Percentiles rank a stretch among this genome's conserved stretches.
Conservation (phyloP, 805 yeast species). For the Candida manassasensis region DNA sequence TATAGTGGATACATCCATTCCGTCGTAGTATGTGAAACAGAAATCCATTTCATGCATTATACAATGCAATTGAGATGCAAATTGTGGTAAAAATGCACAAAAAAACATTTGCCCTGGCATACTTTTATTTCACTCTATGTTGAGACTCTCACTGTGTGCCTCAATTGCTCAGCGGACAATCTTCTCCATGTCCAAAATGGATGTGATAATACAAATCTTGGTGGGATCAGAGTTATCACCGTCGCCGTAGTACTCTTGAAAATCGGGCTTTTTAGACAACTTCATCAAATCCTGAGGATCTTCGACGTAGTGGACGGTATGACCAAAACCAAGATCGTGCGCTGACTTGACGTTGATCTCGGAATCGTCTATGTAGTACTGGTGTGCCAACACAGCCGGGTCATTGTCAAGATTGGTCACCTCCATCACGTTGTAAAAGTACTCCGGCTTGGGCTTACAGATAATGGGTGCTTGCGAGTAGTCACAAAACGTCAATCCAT, state of each 20-base stretch:
- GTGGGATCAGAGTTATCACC: constrained; percentile 23
- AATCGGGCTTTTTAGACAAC: constrained; percentile 24
- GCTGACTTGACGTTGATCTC: constrained; percentile 77
- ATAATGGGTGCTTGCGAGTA: constrained; percentile 63
- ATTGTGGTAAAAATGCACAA: too few relatives aligned
- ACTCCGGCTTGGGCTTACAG: constrained; percentile 83
- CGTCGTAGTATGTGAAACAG: too few relatives aligned
- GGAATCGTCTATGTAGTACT: constrained; percentile 81
- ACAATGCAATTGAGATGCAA: too few relatives aligned
- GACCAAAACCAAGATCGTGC: constrained; percentile 61
- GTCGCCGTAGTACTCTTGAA: constrained; percentile 27
- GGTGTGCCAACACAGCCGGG: constrained; percentile 41
- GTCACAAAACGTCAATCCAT: constrained; percentile 91
- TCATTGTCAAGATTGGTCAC: constrained; percentile 52
- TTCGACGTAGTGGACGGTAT: constrained; percentile 73
- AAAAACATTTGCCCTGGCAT: too few relatives aligned
- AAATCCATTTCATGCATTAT: too few relatives aligned
- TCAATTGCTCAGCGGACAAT: constrained; percentile 8
- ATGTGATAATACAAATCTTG: constrained; percentile 30
- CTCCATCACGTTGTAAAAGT: constrained; percentile 59
- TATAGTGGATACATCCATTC: too few relatives aligned
- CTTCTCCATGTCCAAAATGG: constrained; percentile 27
- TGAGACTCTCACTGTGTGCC: too few relatives aligned
- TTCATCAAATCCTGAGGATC: constrained; percentile 48
- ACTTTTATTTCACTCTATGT: too few relatives aligned